Base-by-base conservation (phyloP, 2,329 filamentous ascomycete species). In the Eurotiales sp. region DNA sequence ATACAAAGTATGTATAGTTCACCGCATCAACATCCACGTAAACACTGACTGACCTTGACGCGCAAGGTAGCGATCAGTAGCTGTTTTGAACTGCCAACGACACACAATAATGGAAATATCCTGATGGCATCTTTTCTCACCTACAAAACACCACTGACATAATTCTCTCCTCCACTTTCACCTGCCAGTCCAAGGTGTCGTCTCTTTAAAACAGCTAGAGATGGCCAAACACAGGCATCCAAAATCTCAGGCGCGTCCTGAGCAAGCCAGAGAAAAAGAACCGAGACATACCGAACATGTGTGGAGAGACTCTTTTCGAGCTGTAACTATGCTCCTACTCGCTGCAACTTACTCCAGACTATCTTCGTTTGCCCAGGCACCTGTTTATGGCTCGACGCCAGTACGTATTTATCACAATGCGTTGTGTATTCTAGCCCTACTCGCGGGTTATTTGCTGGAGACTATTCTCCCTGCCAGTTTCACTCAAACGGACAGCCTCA, bases 381-480 rank as follows among this genome's bases (percentile, higher is more conserved):
- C 93, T 2, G 87, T 95, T 10, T 97, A 95, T 69, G 93, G 93
- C 47, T 84, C 85, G 14, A 88, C 95, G 32, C 88, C 92, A 1
- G 77, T 90, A 1, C 79, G 82, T 1, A 76, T 86, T 58, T 87
- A 85, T 67, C 92, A 96, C 66, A 72, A 77, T 46, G 80, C 81
- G 64, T 78, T 84, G 54, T 74, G 90, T 56, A 83, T 83, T 59
- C 73, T 80, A 3, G 84, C 82, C 23, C 82, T 84, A 55, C 85
- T 90, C 55, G 68, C 84, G 14, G 90, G 89, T 29, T 88, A 88
- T 80, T 79, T 87, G 8, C 77, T 79, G 22, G 88, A 87, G 63
- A 65, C 85, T 43, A 72, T 77, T 11, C 64, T 73, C 8, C 65
- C 68, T 53, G 67, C 61, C 53, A 83, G 68, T 71, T 76, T 64